Evolutionary conservation across 2,329 filamentous ascomycete genomes (phyloP).

Genomic region (Fusarium continuum): DNA sequence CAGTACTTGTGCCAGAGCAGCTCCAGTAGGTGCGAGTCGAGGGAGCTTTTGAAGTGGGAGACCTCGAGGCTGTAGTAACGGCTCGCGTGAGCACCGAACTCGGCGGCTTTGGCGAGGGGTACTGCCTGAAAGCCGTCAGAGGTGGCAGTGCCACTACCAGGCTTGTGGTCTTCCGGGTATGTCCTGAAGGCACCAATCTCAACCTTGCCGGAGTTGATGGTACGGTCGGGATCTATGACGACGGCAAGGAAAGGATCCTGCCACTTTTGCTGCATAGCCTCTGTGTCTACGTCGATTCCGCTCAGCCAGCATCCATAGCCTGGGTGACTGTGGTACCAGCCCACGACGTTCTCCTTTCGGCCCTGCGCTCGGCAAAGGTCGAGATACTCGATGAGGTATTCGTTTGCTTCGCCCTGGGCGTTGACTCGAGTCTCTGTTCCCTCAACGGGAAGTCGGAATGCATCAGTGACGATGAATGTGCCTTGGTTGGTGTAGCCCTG

Average conservation of each 20-base stretch:
- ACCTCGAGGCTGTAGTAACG: constrained; percentile 93
- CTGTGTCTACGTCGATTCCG: constrained; percentile 92
- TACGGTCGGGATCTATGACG: constrained; percentile 95
- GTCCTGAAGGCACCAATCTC: constrained; percentile 98
- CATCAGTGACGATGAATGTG: constrained; percentile 91
- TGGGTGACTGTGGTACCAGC: constrained; percentile 98
- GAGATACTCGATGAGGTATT: constrained; percentile 93
- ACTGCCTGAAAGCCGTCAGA: constrained; percentile 77
- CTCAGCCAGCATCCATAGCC: constrained; percentile 98
- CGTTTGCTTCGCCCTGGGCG: constrained; percentile 93
- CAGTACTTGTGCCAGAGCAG: constrained; percentile 99
- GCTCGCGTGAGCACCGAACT: constrained; percentile 92
- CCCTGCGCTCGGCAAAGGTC: constrained; percentile 78
- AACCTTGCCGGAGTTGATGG: constrained; percentile 92
- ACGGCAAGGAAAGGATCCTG: constrained; percentile 94
- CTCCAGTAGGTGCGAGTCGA: constrained; percentile 87
- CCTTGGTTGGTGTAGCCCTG: constrained; percentile 89
- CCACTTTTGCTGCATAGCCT: constrained; percentile 84
- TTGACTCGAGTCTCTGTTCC: constrained; percentile 99
- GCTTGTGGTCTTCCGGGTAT: constrained; percentile 78
- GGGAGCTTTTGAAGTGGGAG: constrained; percentile 91
- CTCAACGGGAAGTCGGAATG: constrained; percentile 92
- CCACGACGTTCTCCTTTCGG: constrained; percentile 88
- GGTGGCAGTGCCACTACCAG: constrained; percentile 43
- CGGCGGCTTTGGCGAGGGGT: constrained; percentile 90